Conservation (phyloP, 129 eudicot genomes). For the Rutidosis leptorrhynchoides region DNA sequence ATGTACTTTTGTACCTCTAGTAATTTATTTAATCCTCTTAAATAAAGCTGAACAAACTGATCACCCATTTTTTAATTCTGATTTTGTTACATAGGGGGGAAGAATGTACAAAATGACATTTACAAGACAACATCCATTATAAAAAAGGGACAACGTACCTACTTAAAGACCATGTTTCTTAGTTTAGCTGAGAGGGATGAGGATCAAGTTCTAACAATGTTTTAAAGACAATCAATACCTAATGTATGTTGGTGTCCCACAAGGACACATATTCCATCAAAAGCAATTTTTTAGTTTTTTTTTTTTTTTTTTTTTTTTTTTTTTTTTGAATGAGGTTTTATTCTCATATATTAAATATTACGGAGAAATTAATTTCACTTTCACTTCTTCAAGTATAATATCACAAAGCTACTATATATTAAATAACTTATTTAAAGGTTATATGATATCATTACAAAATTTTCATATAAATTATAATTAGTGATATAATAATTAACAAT, state of each 20-base stretch:
- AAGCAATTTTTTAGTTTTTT: neutral
- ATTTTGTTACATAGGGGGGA: conserved; percentile 37
- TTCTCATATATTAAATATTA: neutral
- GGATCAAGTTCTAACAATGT: conserved; percentile 17
- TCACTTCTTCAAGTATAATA: conserved; percentile 3
- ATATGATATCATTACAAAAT: no score
- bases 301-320: conserved; percentile 4
- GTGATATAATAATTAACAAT: no score
- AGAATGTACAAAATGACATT: conserved; percentile 26
- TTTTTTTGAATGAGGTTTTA: conserved; percentile 11
- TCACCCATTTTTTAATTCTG: conserved; percentile 17
- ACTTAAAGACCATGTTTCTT: conserved; percentile 35
- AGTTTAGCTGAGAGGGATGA: conserved; percentile 20
- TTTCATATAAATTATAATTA: no score
- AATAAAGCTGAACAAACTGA: conserved; percentile 3
- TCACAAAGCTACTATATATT: no score
- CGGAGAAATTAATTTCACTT: conserved; percentile 1
- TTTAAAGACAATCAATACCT: conserved; percentile 35
- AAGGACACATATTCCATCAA: conserved; percentile 20
- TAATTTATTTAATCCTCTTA: conserved; percentile 19
- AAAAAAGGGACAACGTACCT: conserved; percentile 40
- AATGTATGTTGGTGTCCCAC: conserved; percentile 29
- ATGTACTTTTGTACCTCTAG: conserved; percentile 37
- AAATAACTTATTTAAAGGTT: no score
- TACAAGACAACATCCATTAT: conserved; percentile 22